Base-by-base conservation (phyloP, 768 basidiomycete species). In the Russula dissimulans region DNA sequence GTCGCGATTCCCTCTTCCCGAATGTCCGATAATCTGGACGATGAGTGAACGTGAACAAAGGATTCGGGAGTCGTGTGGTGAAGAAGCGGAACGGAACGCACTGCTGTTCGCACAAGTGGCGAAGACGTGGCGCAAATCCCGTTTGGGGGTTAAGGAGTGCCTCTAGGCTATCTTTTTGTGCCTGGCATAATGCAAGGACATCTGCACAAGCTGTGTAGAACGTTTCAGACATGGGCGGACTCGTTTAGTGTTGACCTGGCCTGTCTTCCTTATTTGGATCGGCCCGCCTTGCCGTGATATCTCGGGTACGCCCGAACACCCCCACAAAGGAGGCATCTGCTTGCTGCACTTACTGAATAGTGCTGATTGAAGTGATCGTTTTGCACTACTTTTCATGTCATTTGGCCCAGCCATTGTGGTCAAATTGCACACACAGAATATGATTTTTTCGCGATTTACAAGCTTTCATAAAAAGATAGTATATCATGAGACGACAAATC, bases 201-300 rank as follows among this genome's bases (percentile, higher is more conserved):
- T 88, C 81, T 3, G 87, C 87, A 66, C 79, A 87, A 9, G 82
- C 77, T n/a, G 76, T 75, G 66, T 83, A 89, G 11, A 89, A 76
- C 8, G 75, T 69, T 17, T 81, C 77, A 18, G 79, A 67, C 81
- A 82, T 81, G n/a, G 46, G 48, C 12, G 47, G 29, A 45, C 38
- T 17, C 45, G 56, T 22, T 47, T 39, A 49, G 41, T 42, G 41
- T 38, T 0, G 3, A 4, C 34, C 8, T 1, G 29, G 45, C 11
- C 10, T 5, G 32, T 8, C 7, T 43, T 34, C 48, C 56, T 26
- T 57, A 22, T 50, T 26, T 26, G 22, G 22, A 26, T 51, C 14
- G 31, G 57, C 10, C 0, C 29, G 49, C n/a, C 7, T 3, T 11
- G 9, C n/a, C 11, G n/a, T 26, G 22, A 26, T 26, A 26, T 26